Conservation (phyloP, 179 eudicot species). For the Patellifolia procumbens region DNA sequence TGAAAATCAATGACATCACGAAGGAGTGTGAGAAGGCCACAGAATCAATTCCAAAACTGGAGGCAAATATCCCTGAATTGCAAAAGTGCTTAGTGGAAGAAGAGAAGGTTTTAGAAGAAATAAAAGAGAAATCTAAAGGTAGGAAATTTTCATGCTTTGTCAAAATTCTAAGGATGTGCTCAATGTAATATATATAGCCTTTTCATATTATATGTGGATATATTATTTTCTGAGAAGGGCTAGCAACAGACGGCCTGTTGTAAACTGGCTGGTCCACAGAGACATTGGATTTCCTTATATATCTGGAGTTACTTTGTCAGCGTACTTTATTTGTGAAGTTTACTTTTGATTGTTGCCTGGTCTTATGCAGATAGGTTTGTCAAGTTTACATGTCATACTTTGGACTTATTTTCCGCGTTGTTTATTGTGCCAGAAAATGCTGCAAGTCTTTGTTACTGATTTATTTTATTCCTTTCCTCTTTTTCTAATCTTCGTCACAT, state of each 20-base stretch:
- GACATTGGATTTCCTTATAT: too few species aligned
- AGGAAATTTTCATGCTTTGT: not conserved
- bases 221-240: too few species aligned
- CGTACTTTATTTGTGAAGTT: not conserved
- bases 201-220: not conserved
- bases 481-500: not conserved
- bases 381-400: not conserved
- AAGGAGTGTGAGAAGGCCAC: constrained; percentile 67
- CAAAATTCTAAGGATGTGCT: not conserved
- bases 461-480: not conserved
- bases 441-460: not conserved
- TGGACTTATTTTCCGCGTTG: not conserved
- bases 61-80: constrained; percentile 66
- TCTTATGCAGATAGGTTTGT: not conserved
- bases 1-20: constrained; percentile 57
- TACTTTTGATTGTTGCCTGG: not conserved
- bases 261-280: too few species aligned
- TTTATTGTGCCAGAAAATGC: not conserved
- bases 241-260: too few species aligned
- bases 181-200: not conserved
- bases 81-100: constrained; percentile 68
- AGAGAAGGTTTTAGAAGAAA: constrained; percentile 77
- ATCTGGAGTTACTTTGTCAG: not conserved
- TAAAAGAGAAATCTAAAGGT: constrained; percentile 82
- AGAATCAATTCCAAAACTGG: constrained; percentile 67